Conservation (phyloP, 768 basidiomycete genomes). For the Baorangia bicolor region DNA sequence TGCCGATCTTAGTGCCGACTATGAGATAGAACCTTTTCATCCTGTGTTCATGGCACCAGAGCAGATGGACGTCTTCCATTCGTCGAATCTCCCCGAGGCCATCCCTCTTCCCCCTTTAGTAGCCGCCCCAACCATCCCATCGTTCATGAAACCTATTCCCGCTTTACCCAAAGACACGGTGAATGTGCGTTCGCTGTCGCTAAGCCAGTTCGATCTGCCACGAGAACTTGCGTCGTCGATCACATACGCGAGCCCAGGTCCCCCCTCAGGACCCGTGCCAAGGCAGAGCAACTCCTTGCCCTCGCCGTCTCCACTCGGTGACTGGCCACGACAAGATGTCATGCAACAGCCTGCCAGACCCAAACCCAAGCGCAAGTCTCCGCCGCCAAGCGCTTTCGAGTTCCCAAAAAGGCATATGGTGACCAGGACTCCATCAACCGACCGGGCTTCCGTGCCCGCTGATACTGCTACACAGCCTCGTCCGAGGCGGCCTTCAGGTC, state of each 20-base stretch:
- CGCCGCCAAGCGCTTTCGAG: conserved; percentile 21
- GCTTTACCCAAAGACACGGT: conserved; percentile 4
- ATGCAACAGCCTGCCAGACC: conserved; percentile 26
- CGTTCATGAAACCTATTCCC: conserved; percentile 17
- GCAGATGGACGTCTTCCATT: conserved; percentile 17
- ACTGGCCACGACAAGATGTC: conserved; percentile 52
- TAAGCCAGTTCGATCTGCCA: conserved; percentile 6
- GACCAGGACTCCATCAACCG: too few relatives aligned
- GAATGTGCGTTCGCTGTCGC: conserved; percentile 4
- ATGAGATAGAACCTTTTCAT: conserved; percentile 48
- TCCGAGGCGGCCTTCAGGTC: conserved; percentile 34
- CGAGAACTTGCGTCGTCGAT: conserved; percentile 23
- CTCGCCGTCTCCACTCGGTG: conserved; percentile 47
- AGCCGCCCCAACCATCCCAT: conserved; percentile 12
- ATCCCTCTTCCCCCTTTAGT: conserved; percentile 24
- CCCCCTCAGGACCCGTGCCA: conserved; percentile 13
- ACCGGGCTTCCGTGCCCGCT: neutral
- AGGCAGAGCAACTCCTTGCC: conserved; percentile 18
- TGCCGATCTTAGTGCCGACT: conserved; percentile 40
- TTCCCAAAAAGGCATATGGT: conserved; percentile 18
- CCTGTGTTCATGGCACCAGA: conserved; percentile 27
- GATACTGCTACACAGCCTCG: conserved; percentile 19
- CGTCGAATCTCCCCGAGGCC: conserved; percentile 25
- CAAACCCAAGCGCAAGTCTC: conserved; percentile 7
- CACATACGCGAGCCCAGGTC: conserved; percentile 34